These are phyloP conservation scores for Cyberlindnera nakhonratchasimensis DNA, from an alignment of 805 yeast genomes.

Conservation along the genomic window DNA sequence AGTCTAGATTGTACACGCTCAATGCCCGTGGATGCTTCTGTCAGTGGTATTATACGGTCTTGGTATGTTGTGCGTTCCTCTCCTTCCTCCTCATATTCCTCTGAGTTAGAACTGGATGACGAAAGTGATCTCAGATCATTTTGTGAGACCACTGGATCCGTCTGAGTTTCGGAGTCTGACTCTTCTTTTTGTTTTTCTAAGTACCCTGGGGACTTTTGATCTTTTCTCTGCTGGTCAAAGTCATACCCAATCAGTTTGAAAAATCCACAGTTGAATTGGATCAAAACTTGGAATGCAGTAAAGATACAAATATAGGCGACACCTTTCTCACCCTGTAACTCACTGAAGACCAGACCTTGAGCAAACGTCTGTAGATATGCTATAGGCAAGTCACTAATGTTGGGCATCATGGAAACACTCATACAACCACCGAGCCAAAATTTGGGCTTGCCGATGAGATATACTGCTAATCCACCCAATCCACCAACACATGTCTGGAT, in stretches of 20 bases:
- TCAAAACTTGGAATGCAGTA: conserved; percentile 56
- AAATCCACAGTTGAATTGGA: conserved; percentile 73
- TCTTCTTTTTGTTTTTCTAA: conserved; percentile 4
- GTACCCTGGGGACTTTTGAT: not conserved
- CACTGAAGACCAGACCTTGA: conserved; percentile 44
- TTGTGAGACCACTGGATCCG: not conserved
- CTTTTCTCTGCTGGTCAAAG: conserved; percentile 28
- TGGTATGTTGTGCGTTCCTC: conserved; percentile 1
- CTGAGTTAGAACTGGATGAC: too few relatives aligned
- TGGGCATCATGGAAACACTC: conserved; percentile 69
- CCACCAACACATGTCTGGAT: conserved; percentile 51
- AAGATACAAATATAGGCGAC: conserved; percentile 82
- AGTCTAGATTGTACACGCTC: conserved; percentile 15
- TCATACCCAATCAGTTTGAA: conserved; percentile 69
- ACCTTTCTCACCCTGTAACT: conserved; percentile 65
- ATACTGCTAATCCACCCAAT: conserved; percentile 34
- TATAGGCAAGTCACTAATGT: conserved; percentile 73
- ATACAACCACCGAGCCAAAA: conserved; percentile 70
- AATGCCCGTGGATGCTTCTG: conserved; percentile 7
- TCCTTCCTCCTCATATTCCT: conserved; percentile 5
- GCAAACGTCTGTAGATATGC: conserved; percentile 69
- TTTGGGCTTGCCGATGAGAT: conserved; percentile 39
- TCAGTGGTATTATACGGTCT: conserved; percentile 10
- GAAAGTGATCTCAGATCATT: too few relatives aligned
- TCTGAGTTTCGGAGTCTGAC: conserved; percentile 2